Conservation (phyloP, 1,284 basidiomycete genomes). For the Pisolithus thermaeus region DNA sequence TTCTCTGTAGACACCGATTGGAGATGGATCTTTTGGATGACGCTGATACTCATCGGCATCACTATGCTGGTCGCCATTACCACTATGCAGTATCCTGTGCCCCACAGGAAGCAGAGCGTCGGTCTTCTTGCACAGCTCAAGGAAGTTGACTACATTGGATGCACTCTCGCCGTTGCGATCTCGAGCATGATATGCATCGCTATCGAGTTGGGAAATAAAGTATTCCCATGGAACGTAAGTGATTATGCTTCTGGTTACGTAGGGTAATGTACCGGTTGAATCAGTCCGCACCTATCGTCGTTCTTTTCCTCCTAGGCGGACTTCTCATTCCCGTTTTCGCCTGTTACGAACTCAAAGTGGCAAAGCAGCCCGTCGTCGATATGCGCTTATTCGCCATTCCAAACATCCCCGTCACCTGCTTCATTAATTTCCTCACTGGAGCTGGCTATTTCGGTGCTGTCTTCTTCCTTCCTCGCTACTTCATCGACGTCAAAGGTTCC, state of each 20-base stretch:
- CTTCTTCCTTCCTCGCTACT: slow-evolving; percentile 32
- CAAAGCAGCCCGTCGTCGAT: slow-evolving; percentile 28
- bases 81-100: slow-evolving; percentile 29
- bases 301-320: slow-evolving; percentile 23
- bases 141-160: slow-evolving; percentile 29
- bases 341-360: slow-evolving; percentile 29
- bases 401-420: slow-evolving; percentile 28
- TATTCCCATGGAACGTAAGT: slow-evolving; percentile 29
- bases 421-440: slow-evolving; percentile 32
- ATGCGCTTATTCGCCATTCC: slow-evolving; percentile 27
- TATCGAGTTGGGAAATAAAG: slow-evolving; percentile 33
- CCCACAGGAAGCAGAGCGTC: slow-evolving; percentile 25
- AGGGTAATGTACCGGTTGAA: slow-evolving; percentile 7
- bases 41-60: slow-evolving; percentile 27
- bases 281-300: slow-evolving; percentile 26
- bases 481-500: slow-evolving; percentile 31
- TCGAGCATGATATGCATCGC: slow-evolving; percentile 31
- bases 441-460: slow-evolving; percentile 31
- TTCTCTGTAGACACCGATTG: slow-evolving; percentile 24
- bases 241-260: not conserved
- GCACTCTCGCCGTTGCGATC: slow-evolving; percentile 24
- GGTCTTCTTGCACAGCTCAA: slow-evolving; percentile 28
- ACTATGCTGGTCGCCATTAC: slow-evolving; percentile 23
- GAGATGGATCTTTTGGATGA: slow-evolving; percentile 33
- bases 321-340: slow-evolving; percentile 28